Conservation (phyloP, 2,329 filamentous ascomycete genomes). For the Claviceps sp. region DNA sequence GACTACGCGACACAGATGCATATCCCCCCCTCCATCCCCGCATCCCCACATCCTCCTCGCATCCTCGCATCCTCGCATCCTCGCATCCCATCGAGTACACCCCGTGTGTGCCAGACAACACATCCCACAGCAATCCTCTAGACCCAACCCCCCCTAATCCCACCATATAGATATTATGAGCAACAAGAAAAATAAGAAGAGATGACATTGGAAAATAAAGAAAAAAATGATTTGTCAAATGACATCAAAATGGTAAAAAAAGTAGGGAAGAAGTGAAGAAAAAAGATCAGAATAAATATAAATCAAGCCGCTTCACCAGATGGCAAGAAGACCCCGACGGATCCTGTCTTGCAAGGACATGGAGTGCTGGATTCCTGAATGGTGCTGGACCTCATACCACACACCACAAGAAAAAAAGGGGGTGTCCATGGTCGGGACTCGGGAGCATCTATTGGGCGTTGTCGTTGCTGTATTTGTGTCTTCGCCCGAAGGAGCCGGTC, state of each 20-base stretch:
- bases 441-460: neutral
- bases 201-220: neutral
- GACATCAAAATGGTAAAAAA: neutral
- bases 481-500: neutral
- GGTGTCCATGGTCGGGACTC: neutral
- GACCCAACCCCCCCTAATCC: neutral
- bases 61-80: neutral
- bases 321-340: neutral
- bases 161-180: constrained; percentile 1
- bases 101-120: constrained; percentile 6
- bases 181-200: constrained; percentile 2
- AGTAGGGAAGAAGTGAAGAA: constrained; percentile 2
- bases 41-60: too few species aligned
- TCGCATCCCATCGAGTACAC: neutral
- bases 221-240: neutral
- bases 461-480: neutral
- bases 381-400: neutral
- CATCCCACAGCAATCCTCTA: constrained; percentile 3
- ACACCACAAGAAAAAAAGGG: neutral
- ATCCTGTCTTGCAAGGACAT: neutral
- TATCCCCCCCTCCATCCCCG: too few species aligned
- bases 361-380: neutral
- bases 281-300: neutral
- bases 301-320: neutral
- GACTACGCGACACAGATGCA: neutral